These are phyloP conservation scores for Cercospora sp. DNA, from an alignment of 2,329 filamentous ascomycete genomes.

Conservation along the genomic window DNA sequence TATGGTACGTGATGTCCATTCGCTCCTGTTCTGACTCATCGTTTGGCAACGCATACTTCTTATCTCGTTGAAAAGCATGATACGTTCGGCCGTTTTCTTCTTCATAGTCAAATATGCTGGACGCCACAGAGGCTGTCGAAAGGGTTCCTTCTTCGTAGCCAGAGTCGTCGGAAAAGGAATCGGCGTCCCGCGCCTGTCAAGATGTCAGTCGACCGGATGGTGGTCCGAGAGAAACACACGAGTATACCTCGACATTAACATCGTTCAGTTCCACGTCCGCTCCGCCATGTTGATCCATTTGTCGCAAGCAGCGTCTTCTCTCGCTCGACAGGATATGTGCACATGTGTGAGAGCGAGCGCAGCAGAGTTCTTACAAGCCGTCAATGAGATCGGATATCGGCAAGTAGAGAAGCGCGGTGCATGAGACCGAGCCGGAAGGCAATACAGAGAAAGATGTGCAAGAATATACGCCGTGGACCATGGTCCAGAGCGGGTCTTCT, in stretches of 20 bases:
- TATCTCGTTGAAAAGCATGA: constrained; percentile 35
- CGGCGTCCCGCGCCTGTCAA: constrained; percentile 19
- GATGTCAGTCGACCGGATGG: background rate
- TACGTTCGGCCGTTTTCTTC: constrained; percentile 28
- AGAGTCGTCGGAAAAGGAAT: constrained; percentile 23
- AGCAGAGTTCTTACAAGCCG: background rate
- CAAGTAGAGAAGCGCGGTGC: background rate
- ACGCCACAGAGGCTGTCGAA: constrained; percentile 33
- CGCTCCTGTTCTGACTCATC: constrained; percentile 35
- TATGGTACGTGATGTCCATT: constrained; percentile 34
- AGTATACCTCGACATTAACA: constrained; percentile 21
- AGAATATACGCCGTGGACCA: constrained; percentile 2
- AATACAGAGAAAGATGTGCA: constrained; percentile 2
- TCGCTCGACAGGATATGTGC: background rate
- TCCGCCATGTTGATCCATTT: constrained; percentile 12
- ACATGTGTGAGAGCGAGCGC: background rate
- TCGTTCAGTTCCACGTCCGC: constrained; percentile 17
- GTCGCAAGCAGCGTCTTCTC: background rate
- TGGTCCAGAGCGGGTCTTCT: constrained; percentile 13
- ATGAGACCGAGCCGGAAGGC: background rate
- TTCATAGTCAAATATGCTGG: constrained; percentile 37
- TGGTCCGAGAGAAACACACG: background rate
- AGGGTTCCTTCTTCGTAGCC: constrained; percentile 30
- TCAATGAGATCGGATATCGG: background rate
- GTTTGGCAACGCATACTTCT: constrained; percentile 33